A percentile compares a stretch with the other conserved stretches of the same genome.
Evolutionary conservation across 2,329 filamentous ascomycete genomes (phyloP).

Genomic region (Neopestalotiopsis clavispora): DNA sequence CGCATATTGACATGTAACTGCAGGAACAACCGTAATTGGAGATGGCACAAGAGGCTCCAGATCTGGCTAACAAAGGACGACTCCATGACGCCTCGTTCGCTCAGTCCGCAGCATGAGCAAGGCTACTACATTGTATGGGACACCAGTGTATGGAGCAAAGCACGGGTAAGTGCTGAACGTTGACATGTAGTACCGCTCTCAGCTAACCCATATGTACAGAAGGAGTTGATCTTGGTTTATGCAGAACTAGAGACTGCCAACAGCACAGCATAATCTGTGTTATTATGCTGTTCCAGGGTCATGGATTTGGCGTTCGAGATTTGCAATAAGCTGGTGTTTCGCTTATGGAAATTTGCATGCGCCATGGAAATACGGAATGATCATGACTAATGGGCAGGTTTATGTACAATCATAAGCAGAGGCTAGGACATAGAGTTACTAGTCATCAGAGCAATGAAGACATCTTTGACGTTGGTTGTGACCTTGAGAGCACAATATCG

Average conservation of each 20-base stretch:
- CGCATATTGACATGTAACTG: constrained; percentile 18
- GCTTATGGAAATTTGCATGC: constrained; percentile 8
- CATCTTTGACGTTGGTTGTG: neutral
- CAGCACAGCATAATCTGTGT: neutral
- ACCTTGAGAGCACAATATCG: neutral
- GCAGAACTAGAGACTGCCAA: constrained; percentile 60
- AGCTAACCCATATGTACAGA: constrained; percentile 40
- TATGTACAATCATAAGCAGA: neutral
- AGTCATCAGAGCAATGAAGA: neutral
- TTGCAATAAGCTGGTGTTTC: constrained; percentile 14
- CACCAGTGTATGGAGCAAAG: constrained; percentile 64
- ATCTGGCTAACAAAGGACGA: constrained; percentile 73
- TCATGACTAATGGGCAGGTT: constrained; percentile 12
- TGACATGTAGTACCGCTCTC: no score
- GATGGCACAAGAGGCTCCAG: constrained; percentile 71
- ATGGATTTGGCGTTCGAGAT: neutral
- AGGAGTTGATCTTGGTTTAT: constrained; percentile 66
- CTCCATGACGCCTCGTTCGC: constrained; percentile 64
- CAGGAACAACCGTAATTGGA: constrained; percentile 68
- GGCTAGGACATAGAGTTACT: neutral
- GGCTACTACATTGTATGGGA: constrained; percentile 73
- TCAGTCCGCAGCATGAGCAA: constrained; percentile 64
- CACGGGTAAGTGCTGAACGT: constrained; percentile 50
- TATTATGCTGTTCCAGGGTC: neutral
- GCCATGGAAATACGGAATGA: constrained; percentile 11